Conservation (phyloP, 1,139 yeast genomes). For the Yamadazyma oceani region DNA sequence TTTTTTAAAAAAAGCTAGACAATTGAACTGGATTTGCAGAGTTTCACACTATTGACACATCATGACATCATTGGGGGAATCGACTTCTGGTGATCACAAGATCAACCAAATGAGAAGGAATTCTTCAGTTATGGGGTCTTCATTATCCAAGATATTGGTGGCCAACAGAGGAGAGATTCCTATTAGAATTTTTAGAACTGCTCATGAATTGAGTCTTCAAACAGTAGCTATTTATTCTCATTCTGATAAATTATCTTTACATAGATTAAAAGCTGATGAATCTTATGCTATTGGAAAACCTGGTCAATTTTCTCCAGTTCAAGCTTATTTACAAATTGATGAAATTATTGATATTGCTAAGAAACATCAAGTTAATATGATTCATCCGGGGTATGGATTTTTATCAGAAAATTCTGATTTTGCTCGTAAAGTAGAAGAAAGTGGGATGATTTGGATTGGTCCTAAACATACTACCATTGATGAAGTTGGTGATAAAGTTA, state of each 20-base stretch:
- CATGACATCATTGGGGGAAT: constrained; percentile 19
- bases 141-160: constrained; percentile 72
- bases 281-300: constrained; percentile 88
- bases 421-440: constrained; percentile 87
- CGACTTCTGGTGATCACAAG: constrained; percentile 20
- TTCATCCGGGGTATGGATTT: constrained; percentile 99
- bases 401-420: constrained; percentile 92
- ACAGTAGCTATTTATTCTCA: constrained; percentile 97
- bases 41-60: no score
- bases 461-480: constrained; percentile 89
- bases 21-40: not conserved
- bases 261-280: constrained; percentile 89
- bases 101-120: constrained; percentile 59
- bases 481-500: constrained; percentile 96
- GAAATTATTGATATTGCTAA: constrained; percentile 91
- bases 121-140: constrained; percentile 58
- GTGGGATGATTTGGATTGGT: constrained; percentile 96
- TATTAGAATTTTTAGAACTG: constrained; percentile 88
- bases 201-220: constrained; percentile 96
- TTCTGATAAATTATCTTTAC: constrained; percentile 94
- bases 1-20: not conserved
- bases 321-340: constrained; percentile 93
- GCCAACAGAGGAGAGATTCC: constrained; percentile 98
- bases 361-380: constrained; percentile 87
- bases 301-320: constrained; percentile 93